Evolutionary conservation across 495 filamentous ascomycete genomes (phyloP).

Genomic region (Penicillium dipodomyicola): DNA sequence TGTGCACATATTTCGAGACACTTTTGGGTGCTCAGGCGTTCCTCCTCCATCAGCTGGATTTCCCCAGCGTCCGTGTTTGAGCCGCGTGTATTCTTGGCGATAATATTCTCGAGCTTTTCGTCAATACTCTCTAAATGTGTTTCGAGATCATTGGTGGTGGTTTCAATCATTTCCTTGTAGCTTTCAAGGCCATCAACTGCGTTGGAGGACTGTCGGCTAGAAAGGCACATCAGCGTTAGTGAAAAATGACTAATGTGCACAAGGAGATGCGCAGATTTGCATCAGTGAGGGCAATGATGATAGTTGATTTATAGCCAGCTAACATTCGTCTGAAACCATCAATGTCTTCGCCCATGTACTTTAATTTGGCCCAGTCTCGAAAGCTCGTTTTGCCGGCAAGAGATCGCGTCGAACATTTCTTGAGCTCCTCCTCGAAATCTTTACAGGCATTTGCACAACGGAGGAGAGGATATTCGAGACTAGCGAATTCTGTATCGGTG

Average conservation of each 20-base stretch:
- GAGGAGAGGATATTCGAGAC: slow-evolving; percentile 25
- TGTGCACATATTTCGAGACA: slow-evolving; percentile 44
- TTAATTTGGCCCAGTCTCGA: slow-evolving; percentile 33
- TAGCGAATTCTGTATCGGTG: slow-evolving; percentile 15
- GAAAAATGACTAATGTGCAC: slow-evolving; percentile 5
- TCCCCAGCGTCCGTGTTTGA: slow-evolving; percentile 29
- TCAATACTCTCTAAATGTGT: slow-evolving; percentile 38
- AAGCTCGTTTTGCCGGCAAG: slow-evolving; percentile 18
- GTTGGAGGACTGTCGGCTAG: slow-evolving; percentile 28
- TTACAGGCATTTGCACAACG: slow-evolving; percentile 29
- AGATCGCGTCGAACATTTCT: slow-evolving; percentile 21
- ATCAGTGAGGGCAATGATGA: slow-evolving; percentile 39
- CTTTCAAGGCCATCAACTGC: slow-evolving; percentile 30
- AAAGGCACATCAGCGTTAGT: slow-evolving; percentile 7
- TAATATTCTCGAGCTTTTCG: slow-evolving; percentile 29
- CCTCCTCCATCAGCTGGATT: slow-evolving; percentile 34
- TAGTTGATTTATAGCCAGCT: slow-evolving; percentile 42
- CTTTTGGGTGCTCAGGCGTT: slow-evolving; percentile 41
- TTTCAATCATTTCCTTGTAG: slow-evolving; percentile 37
- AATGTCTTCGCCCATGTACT: slow-evolving; percentile 31
- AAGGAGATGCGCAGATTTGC: slow-evolving; percentile 37
- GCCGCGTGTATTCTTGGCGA: slow-evolving; percentile 10
- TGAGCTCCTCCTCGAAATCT: slow-evolving; percentile 27
- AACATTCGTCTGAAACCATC: slow-evolving; percentile 32
- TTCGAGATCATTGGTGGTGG: slow-evolving; percentile 38